Evolutionary conservation across 2,329 filamentous ascomycete genomes (phyloP).

Genomic region (Eurotiales sp.): DNA sequence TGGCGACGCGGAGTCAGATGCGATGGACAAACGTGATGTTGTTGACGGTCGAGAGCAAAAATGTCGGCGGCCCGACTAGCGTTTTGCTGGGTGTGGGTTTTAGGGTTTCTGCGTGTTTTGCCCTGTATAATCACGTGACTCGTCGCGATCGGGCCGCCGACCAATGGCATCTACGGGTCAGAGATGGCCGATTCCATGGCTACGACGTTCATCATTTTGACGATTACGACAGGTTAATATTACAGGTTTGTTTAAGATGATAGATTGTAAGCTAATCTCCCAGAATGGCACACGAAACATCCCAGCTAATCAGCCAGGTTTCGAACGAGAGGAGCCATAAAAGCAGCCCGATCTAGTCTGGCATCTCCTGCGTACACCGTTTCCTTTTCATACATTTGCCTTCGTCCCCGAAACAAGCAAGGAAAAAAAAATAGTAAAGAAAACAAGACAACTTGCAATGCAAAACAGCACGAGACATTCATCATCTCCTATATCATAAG

Average conservation of each 20-base stretch:
- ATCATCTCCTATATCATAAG: slow-evolving; percentile 30
- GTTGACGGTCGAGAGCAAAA: slow-evolving; percentile 15
- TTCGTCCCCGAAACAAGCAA: slow-evolving; percentile 1
- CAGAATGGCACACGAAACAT: background rate
- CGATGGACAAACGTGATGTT: slow-evolving; percentile 22
- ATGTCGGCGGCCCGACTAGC: slow-evolving; percentile 17
- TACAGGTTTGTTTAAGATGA: background rate
- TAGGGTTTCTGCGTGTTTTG: slow-evolving; percentile 11
- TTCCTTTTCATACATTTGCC: slow-evolving; percentile 10
- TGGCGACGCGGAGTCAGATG: slow-evolving; percentile 24
- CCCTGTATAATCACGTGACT: slow-evolving; percentile 12
- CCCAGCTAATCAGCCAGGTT: background rate
- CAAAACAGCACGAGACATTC: slow-evolving; percentile 20
- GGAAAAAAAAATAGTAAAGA: slow-evolving; percentile 4
- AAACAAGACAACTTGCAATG: slow-evolving; percentile 4
- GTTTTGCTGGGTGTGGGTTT: slow-evolving; percentile 21
- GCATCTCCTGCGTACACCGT: slow-evolving; percentile 1
- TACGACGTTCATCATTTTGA: too few species aligned
- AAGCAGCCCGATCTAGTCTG: background rate
- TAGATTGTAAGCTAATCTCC: background rate
- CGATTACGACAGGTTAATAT: too few species aligned
- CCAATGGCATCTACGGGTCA: background rate
- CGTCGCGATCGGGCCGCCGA: background rate
- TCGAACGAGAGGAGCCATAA: background rate
- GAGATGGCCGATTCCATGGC: background rate